A percentile compares a stretch with the other conserved stretches of the same genome.
Evolutionary conservation across 495 filamentous ascomycete genomes (phyloP).

Genomic region (Parathielavia hyrcaniae): DNA sequence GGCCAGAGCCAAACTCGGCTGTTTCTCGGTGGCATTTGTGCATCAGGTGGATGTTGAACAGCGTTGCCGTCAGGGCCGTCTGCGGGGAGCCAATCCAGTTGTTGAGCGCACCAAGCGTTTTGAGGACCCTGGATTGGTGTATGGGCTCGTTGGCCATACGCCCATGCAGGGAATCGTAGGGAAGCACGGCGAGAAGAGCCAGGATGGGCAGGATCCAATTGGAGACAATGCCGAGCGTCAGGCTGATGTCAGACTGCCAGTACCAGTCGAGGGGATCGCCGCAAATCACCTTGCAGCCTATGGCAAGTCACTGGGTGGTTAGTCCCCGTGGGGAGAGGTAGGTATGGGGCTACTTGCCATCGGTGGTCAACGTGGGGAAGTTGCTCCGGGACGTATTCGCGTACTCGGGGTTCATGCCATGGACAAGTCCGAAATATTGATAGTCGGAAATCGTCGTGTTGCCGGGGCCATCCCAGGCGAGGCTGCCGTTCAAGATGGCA

Average conservation of each 20-base stretch:
- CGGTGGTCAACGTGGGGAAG: no score
- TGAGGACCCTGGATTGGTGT: not conserved
- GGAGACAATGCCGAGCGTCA: not conserved
- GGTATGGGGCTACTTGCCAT: no score
- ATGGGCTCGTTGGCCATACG: not conserved
- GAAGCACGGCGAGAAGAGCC: not conserved
- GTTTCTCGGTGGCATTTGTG: not conserved
- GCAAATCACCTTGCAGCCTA: not conserved
- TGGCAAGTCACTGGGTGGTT: no score
- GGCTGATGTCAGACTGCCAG: not conserved
- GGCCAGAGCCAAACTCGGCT: no score
- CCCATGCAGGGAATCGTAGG: not conserved
- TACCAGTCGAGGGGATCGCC: not conserved
- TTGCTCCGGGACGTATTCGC: no score
- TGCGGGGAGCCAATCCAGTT: not conserved
- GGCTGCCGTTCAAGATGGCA: not conserved
- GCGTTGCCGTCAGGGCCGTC: not conserved
- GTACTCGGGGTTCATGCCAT: no score
- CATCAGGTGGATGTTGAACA: not conserved
- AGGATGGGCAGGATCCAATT: not conserved
- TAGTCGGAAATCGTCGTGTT: no score
- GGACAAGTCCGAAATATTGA: no score
- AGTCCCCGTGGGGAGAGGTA: no score
- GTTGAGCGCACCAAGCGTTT: not conserved
- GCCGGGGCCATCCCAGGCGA: no score